phyloP scores from a whole-genome alignment of 2,329 filamentous ascomycete genomes.

The Beauveria asiatica region DNA sequence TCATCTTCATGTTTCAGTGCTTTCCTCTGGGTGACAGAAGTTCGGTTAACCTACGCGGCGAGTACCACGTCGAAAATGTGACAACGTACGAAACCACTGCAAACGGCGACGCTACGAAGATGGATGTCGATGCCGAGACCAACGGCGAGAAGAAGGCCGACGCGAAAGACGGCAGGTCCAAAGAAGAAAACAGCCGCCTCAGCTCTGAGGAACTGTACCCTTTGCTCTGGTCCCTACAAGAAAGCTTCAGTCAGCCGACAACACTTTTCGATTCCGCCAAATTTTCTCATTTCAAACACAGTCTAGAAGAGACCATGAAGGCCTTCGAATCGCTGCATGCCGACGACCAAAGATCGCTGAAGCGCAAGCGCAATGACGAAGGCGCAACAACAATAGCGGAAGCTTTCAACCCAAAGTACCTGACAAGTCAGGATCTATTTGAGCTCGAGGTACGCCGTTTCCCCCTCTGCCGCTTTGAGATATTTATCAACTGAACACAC shows the following conservation, averaged over 20 bases:
- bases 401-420: conserved; percentile 88
- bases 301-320: conserved; percentile 57
- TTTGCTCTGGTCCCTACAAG: conserved; percentile 87
- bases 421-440: conserved; percentile 95
- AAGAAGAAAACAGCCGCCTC: conserved; percentile 43
- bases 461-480: background rate
- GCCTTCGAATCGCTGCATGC: conserved; percentile 40
- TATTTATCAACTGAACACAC: conserved; percentile 14
- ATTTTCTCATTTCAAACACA: conserved; percentile 73
- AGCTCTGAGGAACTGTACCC: conserved; percentile 73
- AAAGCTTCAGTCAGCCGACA: conserved; percentile 85
- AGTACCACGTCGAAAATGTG: conserved; percentile 92
- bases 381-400: conserved; percentile 43
- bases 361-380: conserved; percentile 58
- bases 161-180: conserved; percentile 28
- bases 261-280: conserved; percentile 64
- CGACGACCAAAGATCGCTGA: conserved; percentile 43
- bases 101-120: conserved; percentile 30
- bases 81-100: conserved; percentile 61
- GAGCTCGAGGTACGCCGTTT: conserved; percentile 65
- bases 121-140: conserved; percentile 54
- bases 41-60: conserved; percentile 90
- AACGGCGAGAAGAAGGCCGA: background rate
- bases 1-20: conserved; percentile 97
- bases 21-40: conserved; percentile 95